Conservation (phyloP, 23 red algal genomes). For the Gracilaria caudata region DNA sequence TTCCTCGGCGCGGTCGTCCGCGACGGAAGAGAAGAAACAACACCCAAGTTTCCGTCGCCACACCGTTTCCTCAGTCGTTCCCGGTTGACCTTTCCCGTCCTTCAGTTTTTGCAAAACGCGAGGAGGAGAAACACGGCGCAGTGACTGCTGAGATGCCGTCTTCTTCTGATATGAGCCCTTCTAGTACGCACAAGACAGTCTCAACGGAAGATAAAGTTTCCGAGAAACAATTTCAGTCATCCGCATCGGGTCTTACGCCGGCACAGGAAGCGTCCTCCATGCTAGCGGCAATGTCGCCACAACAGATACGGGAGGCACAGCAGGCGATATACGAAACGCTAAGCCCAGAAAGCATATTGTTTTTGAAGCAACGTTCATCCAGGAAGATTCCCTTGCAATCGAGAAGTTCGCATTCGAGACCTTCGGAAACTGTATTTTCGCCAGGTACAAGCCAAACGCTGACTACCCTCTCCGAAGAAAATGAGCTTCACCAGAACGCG, state of each 20-base stretch:
- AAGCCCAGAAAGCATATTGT: constrained; percentile 41
- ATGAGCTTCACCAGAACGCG: background rate
- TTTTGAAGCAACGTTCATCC: constrained; percentile 27
- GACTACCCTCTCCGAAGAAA: background rate
- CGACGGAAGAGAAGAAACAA: background rate
- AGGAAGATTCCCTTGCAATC: background rate
- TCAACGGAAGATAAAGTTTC: background rate
- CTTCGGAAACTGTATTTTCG: background rate
- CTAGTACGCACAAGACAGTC: background rate
- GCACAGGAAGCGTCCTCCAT: constrained; percentile 19
- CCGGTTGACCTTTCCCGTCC: background rate
- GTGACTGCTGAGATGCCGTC: background rate
- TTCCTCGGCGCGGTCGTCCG: constrained; percentile 6
- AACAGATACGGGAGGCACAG: constrained; percentile 41
- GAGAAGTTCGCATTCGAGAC: background rate
- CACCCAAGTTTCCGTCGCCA: background rate
- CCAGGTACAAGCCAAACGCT: background rate
- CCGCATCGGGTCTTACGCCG: background rate
- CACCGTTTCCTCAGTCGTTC: constrained; percentile 9
- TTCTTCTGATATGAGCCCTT: background rate
- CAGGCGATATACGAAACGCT: constrained; percentile 17
- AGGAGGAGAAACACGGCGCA: no score
- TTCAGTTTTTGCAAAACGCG: background rate
- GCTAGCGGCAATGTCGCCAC: constrained; percentile 22
- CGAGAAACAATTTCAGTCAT: background rate